Percentiles rank a stretch among this genome's conserved stretches.
Evolutionary conservation across 1,284 basidiomycete species (phyloP).

Genomic region (Mrakiaceae sp.): DNA sequence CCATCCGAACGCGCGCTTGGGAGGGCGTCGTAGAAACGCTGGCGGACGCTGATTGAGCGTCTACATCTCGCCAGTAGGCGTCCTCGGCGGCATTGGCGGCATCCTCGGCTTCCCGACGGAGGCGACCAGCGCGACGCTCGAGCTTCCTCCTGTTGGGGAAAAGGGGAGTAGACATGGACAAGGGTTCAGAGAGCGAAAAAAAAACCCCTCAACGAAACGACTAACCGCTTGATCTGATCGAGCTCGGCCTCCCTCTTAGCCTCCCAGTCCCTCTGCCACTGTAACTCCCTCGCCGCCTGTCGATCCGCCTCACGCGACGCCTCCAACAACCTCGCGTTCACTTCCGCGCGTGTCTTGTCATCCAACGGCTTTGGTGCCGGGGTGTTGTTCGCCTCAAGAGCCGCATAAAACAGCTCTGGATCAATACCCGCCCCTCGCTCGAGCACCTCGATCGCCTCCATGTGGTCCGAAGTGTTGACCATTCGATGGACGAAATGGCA

Average conservation of each 20-base stretch:
- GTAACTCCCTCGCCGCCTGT: not conserved
- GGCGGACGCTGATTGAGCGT: not conserved
- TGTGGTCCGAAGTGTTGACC: constrained; percentile 33
- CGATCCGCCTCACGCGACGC: not conserved
- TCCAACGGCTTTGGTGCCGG: not conserved
- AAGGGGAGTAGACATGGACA: too few species aligned
- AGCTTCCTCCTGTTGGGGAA: constrained; percentile 16
- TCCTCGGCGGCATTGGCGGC: not conserved
- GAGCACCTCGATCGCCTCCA: constrained; percentile 32
- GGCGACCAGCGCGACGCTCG: constrained; percentile 21
- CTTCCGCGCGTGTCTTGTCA: not conserved
- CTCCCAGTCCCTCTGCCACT: constrained; percentile 17
- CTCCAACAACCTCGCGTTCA: not conserved
- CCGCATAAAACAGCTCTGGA: constrained; percentile 25
- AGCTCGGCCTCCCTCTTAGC: constrained; percentile 11
- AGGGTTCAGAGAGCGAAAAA: too few species aligned
- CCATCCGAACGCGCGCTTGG: too few species aligned
- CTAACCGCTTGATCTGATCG: constrained; percentile 21
- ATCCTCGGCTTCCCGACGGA: not conserved
- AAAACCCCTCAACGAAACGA: too few species aligned
- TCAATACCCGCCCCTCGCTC: constrained; percentile 23
- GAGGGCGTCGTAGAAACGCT: too few species aligned
- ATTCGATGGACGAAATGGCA: constrained; percentile 36
- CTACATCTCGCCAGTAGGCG: not conserved
- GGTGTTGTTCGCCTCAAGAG: not conserved